These are phyloP conservation scores for Ceratobasidium sp. DNA, from an alignment of 1,284 basidiomycete genomes.

Conservation along the genomic window DNA sequence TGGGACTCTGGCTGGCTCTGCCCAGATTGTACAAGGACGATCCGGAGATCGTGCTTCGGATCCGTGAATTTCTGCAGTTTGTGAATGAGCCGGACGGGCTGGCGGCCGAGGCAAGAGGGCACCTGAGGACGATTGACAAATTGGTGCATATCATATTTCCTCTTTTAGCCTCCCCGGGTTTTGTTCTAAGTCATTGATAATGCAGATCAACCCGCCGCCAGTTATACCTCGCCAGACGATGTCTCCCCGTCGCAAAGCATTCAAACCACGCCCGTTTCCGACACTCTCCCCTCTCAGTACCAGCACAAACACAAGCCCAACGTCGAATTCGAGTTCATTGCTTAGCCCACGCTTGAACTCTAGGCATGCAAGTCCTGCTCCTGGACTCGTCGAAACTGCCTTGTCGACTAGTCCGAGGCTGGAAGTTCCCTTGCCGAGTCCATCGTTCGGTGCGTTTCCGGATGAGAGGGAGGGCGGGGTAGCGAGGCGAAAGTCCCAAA, in stretches of 20 bases:
- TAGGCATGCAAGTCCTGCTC: background rate
- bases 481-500: background rate
- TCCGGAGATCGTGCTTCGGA: conserved; percentile 61
- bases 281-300: conserved; percentile 13
- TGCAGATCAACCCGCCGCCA: conserved; percentile 6
- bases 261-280: conserved; percentile 35
- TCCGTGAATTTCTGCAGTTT: conserved; percentile 63
- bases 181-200: background rate
- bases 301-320: too few species aligned
- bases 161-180: background rate
- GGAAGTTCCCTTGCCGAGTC: background rate
- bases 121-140: conserved; percentile 62
- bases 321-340: background rate
- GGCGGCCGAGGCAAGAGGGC: conserved; percentile 58
- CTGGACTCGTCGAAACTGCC: background rate
- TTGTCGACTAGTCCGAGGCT: conserved; percentile 5
- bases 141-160: conserved; percentile 55
- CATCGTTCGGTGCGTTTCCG: background rate
- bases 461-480: background rate
- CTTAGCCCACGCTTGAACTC: background rate
- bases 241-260: conserved; percentile 17
- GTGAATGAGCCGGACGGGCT: conserved; percentile 57
- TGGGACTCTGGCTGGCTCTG: conserved; percentile 67
- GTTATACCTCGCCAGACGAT: background rate
- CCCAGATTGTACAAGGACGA: conserved; percentile 68